Evolutionary conservation across 2,329 filamentous ascomycete species (phyloP).

Genomic region (Calonectria pteridis): DNA sequence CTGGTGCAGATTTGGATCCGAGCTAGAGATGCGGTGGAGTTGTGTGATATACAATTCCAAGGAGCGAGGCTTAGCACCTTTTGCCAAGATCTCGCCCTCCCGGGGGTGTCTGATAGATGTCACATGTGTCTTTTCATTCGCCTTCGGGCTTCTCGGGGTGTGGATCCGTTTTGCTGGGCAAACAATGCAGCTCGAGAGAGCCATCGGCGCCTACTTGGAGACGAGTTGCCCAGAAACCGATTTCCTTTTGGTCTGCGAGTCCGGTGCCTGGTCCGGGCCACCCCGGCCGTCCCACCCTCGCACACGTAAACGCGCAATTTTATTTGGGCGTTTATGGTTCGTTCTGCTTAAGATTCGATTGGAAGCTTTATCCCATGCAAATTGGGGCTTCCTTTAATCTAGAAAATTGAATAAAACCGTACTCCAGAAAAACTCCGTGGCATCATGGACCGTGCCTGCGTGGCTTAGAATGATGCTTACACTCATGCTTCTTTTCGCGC

Average conservation of each 20-base stretch:
- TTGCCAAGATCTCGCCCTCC: not conserved
- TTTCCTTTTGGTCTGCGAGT: not conserved
- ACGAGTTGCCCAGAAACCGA: not conserved
- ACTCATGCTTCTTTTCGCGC: not conserved
- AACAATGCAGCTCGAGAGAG: not conserved
- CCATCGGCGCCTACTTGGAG: not conserved
- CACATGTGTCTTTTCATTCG: constrained; percentile 1
- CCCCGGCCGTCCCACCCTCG: not conserved
- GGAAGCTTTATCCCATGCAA: not conserved
- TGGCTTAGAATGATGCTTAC: not conserved
- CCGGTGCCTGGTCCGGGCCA: not conserved
- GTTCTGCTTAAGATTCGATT: constrained; percentile 4
- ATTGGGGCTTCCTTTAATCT: constrained; percentile 2
- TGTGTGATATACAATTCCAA: constrained; percentile 8
- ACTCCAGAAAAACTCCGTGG: not conserved
- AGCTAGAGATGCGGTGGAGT: not conserved
- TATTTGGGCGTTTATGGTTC: constrained; percentile 9
- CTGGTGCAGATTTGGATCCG: not conserved
- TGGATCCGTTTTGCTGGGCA: not conserved
- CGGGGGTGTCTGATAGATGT: not conserved
- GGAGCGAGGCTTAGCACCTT: not conserved
- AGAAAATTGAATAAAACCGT: not conserved
- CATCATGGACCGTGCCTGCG: not conserved
- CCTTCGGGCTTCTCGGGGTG: not conserved
- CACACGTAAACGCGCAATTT: not conserved